phyloP scores from a whole-genome alignment of 1,284 basidiomycete species.

The Tylopilus sp. region DNA sequence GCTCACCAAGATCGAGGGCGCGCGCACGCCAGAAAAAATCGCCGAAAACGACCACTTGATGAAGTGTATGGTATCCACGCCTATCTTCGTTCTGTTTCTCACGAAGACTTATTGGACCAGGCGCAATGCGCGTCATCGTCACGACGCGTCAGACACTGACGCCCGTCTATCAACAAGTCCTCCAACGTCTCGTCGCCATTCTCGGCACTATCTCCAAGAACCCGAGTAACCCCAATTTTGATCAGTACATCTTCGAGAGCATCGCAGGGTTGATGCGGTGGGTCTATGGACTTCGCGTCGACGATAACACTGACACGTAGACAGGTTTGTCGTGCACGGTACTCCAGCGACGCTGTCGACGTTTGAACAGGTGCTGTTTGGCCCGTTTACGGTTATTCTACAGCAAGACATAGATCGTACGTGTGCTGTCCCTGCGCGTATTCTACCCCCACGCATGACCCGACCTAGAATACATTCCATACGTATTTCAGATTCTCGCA shows the following conservation, averaged over 20 bases:
- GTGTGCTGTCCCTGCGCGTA: background rate
- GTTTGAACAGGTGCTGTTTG: slow-evolving; percentile 85
- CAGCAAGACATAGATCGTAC: slow-evolving; percentile 91
- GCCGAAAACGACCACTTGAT: slow-evolving; percentile 98
- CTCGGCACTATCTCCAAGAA: slow-evolving; percentile 89
- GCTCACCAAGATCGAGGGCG: slow-evolving; percentile 78
- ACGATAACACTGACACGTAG: background rate
- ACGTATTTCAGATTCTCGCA: slow-evolving; percentile 94
- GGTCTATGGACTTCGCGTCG: slow-evolving; percentile 7
- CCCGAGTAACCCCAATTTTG: slow-evolving; percentile 96
- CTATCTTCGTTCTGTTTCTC: slow-evolving; percentile 1
- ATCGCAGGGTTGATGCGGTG: slow-evolving; percentile 88
- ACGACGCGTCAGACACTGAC: slow-evolving; percentile 80
- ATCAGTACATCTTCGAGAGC: slow-evolving; percentile 96
- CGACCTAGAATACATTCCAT: slow-evolving; percentile 87
- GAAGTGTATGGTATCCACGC: slow-evolving; percentile 67
- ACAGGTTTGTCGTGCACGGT: slow-evolving; percentile 76
- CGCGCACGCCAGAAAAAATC: slow-evolving; percentile 87
- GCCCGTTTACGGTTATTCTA: slow-evolving; percentile 85
- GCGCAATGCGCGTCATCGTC: slow-evolving; percentile 90
- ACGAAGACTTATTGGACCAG: slow-evolving; percentile 38
- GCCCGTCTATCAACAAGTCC: slow-evolving; percentile 62
- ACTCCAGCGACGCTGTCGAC: slow-evolving; percentile 61
- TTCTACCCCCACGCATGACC: background rate
- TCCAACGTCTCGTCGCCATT: slow-evolving; percentile 78